These are phyloP conservation scores for Phytophthora idaei DNA, from an alignment of 352 stramenopile species.

Conservation along the genomic window DNA sequence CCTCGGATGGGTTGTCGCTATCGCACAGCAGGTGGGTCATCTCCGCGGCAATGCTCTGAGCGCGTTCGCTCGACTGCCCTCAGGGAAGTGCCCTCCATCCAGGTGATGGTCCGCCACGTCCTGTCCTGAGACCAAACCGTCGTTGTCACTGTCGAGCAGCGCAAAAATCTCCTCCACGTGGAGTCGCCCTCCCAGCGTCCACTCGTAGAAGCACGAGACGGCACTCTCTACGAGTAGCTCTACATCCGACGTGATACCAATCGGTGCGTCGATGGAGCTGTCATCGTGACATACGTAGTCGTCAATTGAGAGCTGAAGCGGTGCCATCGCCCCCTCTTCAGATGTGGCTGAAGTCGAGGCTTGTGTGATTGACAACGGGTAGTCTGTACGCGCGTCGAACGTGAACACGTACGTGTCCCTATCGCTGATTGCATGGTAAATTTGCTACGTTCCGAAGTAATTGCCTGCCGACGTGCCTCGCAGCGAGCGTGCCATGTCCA, in stretches of 20 bases:
- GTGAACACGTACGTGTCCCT: slow-evolving; percentile 56
- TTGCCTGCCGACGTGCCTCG: neutral
- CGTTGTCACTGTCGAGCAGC: slow-evolving; percentile 49
- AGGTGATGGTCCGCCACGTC: slow-evolving; percentile 35
- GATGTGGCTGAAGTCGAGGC: slow-evolving; percentile 4
- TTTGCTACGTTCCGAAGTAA: slow-evolving; percentile 17
- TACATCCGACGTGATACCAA: slow-evolving; percentile 60
- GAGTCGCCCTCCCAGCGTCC: slow-evolving; percentile 38
- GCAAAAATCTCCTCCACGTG: slow-evolving; percentile 48
- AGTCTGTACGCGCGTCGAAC: slow-evolving; percentile 43
- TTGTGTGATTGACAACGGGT: slow-evolving; percentile 47
- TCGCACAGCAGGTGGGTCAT: slow-evolving; percentile 52
- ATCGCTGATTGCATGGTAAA: slow-evolving; percentile 7
- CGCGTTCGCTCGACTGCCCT: slow-evolving; percentile 37
- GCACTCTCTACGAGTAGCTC: slow-evolving; percentile 56
- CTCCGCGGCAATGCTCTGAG: slow-evolving; percentile 42
- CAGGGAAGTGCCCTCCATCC: no score
- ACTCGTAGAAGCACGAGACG: slow-evolving; percentile 51
- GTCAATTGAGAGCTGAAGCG: slow-evolving; percentile 40
- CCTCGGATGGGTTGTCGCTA: slow-evolving; percentile 50
- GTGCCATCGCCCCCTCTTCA: neutral
- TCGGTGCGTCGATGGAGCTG: slow-evolving; percentile 34
- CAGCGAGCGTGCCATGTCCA: slow-evolving; percentile 35
- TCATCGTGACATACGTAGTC: slow-evolving; percentile 45
- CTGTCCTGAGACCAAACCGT: slow-evolving; percentile 54